phyloP scores from a whole-genome alignment of 257 asterid species.

The Solanum piurae region DNA sequence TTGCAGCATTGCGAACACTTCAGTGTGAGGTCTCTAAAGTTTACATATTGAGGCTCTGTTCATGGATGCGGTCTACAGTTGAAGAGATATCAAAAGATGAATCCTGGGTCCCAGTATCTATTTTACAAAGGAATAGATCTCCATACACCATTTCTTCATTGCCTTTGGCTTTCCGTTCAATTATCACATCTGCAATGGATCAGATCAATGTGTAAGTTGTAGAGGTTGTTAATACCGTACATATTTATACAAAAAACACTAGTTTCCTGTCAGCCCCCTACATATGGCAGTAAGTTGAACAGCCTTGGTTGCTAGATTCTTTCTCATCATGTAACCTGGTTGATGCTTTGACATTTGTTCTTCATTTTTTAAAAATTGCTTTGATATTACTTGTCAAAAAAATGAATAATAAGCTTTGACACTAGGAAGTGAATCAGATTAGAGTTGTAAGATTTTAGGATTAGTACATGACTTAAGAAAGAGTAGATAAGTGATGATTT shows the following conservation, averaged over 20 bases:
- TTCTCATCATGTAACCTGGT: not conserved
- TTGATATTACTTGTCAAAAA: not conserved
- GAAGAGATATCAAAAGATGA: conserved; percentile 85
- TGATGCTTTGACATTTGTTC: not conserved
- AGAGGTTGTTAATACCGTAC: not conserved
- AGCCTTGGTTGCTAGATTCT: not conserved
- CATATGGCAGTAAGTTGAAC: not conserved
- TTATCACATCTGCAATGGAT: conserved; percentile 78
- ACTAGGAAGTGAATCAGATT: not conserved
- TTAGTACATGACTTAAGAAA: not conserved
- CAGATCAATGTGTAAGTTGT: conserved; percentile 72
- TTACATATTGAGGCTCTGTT: conserved; percentile 80
- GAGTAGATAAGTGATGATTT: not conserved
- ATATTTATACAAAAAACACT: not conserved
- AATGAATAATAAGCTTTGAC: not conserved
- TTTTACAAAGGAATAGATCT: conserved; percentile 86
- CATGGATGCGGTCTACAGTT: conserved; percentile 90
- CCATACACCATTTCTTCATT: conserved; percentile 79
- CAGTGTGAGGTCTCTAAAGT: conserved; percentile 79
- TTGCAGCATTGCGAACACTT: conserved; percentile 62
- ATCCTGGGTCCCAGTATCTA: conserved; percentile 84
- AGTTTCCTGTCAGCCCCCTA: not conserved
- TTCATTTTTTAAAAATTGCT: not conserved
- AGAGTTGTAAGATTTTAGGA: not conserved
- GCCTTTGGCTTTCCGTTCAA: conserved; percentile 78